phyloP scores from a whole-genome alignment of 169 alveolate genomes.

The Perkinsus chesapeaki region DNA sequence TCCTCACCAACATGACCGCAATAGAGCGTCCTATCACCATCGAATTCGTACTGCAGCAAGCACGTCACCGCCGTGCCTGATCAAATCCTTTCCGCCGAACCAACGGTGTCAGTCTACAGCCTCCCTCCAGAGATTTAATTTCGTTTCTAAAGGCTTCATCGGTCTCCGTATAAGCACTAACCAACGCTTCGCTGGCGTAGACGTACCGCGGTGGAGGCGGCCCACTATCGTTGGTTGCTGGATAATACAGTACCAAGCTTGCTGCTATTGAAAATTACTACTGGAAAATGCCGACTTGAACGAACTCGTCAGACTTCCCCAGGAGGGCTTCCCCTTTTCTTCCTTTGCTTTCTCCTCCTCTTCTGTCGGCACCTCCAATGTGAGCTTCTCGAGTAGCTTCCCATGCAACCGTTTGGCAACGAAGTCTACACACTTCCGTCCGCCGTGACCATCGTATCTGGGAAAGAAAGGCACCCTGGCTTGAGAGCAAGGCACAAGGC shows the following conservation, averaged over 20 bases:
- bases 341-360: neutral
- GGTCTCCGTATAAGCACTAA: neutral
- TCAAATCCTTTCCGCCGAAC: neutral
- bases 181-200: neutral
- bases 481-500: too few relatives aligned
- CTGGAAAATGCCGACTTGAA: neutral
- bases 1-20: conserved; percentile 2
- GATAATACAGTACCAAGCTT: too few relatives aligned
- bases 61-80: neutral
- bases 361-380: neutral
- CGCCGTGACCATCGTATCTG: neutral
- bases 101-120: neutral
- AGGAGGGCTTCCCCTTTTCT: neutral
- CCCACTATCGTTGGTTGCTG: too few relatives aligned
- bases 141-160: neutral
- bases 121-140: neutral
- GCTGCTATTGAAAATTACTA: too few relatives aligned
- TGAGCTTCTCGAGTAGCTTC: neutral
- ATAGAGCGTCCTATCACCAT: neutral
- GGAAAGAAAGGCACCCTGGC: too few relatives aligned
- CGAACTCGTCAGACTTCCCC: neutral
- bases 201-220: neutral
- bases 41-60: neutral
- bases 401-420: neutral
- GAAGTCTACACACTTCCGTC: neutral